Conservation (phyloP, 805 yeast species). For the Wickerhamiella occidentalis region DNA sequence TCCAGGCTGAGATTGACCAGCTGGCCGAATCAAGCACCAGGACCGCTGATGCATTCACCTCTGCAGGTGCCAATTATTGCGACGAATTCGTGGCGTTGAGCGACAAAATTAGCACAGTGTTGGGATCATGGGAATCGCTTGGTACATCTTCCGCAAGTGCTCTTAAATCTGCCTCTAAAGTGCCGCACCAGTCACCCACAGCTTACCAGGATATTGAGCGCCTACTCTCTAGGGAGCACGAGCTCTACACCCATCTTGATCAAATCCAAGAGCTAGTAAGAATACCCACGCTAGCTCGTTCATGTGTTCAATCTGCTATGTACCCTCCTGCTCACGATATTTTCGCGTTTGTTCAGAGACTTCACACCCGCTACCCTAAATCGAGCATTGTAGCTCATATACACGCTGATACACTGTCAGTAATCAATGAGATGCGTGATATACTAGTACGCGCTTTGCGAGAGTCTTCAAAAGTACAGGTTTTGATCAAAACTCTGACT, state of each 20-base stretch:
- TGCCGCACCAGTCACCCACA: slow-evolving; percentile 17
- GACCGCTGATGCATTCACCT: slow-evolving; percentile 6
- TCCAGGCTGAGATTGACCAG: slow-evolving; percentile 14
- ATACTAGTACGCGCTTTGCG: slow-evolving; percentile 57
- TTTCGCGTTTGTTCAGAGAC: slow-evolving; percentile 56
- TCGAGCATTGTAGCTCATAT: slow-evolving; percentile 42
- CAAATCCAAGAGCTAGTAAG: slow-evolving; percentile 67
- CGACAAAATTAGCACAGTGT: slow-evolving; percentile 13
- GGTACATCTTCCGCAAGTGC: slow-evolving; percentile 10
- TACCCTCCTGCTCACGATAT: slow-evolving; percentile 84
- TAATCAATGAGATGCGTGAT: slow-evolving; percentile 48
- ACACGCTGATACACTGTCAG: slow-evolving; percentile 39
- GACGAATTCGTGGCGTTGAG: slow-evolving; percentile 15
- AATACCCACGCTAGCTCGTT: slow-evolving; percentile 66
- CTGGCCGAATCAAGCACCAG: slow-evolving; percentile 10
- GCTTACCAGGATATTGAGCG: slow-evolving; percentile 16
- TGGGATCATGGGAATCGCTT: slow-evolving; percentile 11
- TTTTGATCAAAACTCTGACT: slow-evolving; percentile 64
- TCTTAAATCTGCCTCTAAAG: slow-evolving; percentile 16
- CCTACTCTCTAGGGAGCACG: slow-evolving; percentile 34
- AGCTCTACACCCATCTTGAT: slow-evolving; percentile 40
- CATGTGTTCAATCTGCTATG: slow-evolving; percentile 78
- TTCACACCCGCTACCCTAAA: slow-evolving; percentile 57
- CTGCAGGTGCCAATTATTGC: slow-evolving; percentile 15
- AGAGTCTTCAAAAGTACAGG: slow-evolving; percentile 68